Base-by-base conservation (phyloP, 2,329 filamentous ascomycete species). In the Fusarium circinatum region DNA sequence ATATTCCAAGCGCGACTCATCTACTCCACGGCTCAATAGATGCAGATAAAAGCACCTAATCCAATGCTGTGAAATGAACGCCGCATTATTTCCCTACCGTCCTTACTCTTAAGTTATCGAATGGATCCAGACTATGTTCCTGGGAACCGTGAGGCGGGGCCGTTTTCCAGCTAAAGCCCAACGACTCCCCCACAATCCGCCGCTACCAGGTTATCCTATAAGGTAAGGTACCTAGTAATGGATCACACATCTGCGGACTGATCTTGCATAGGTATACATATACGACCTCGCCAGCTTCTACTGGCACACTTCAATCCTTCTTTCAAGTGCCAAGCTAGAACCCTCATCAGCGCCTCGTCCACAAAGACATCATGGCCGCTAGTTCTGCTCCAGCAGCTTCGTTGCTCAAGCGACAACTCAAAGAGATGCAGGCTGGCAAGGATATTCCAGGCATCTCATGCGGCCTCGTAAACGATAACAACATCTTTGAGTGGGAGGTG, bases 401-500 rank as follows among this genome's bases (percentile, higher is more conserved):
- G 70, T 90, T 98, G 74, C 90, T 99, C 52, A 86, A 89, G 77
- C 91, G 93, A 65, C 96, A 98, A 84, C 90, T 98, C 75, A 97
- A 97, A 86, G 92, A 97, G 81, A 98, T 99, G 90, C 94, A 97
- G 84, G 91, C 89, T 30, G 92, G 94, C 82, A 96, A 95, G 81
- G 95, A 98, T 83, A 93, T 98, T 52, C 94, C 94, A 0, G 96
- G 96, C 60, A 98, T 98, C 80, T 98, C 95, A 71, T 97, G 94
- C 78, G 96, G 96, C 1, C 86, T 99, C 48, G 91, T 95, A 59
- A 91, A 92, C 78, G 93, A 93, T 82, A 93, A 86, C 84, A 97
- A 97, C 81, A 91, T 98, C 15, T 98, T 98, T 76, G 93, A 97
- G 85, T 99, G 96, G 96, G 95, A 98, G 83, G 95, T 98, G 26